phyloP scores from a whole-genome alignment of 805 yeast genomes.

The Ogataea neopini region DNA sequence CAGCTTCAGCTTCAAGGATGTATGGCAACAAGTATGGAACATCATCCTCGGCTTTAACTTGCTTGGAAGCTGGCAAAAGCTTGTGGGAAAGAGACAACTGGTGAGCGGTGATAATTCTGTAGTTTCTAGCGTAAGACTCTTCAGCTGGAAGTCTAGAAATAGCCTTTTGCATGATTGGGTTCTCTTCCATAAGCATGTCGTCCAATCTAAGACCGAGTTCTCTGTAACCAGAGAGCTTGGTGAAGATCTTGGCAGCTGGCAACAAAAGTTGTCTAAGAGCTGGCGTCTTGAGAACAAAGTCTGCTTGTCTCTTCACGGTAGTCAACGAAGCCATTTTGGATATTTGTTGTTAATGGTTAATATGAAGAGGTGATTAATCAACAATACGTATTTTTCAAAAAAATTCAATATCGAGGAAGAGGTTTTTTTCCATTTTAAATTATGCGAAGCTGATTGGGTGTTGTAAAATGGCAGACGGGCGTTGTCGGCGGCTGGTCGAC shows the following conservation, averaged over 20 bases:
- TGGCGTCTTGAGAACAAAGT: slow-evolving; percentile 80
- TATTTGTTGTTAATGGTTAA: neutral
- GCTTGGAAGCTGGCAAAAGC: slow-evolving; percentile 78
- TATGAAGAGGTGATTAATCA: neutral
- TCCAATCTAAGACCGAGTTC: slow-evolving; percentile 89
- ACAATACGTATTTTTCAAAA: neutral
- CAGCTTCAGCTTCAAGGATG: slow-evolving; percentile 92
- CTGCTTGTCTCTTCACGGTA: slow-evolving; percentile 70
- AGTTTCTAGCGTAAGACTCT: slow-evolving; percentile 87
- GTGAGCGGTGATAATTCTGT: slow-evolving; percentile 88
- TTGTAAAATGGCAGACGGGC: slow-evolving; percentile 3
- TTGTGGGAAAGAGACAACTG: slow-evolving; percentile 85
- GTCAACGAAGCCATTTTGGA: slow-evolving; percentile 58
- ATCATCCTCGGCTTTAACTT: slow-evolving; percentile 78
- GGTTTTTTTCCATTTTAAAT: slow-evolving; percentile 17
- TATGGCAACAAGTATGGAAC: slow-evolving; percentile 82
- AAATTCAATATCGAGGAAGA: neutral
- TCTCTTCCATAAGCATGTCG: slow-evolving; percentile 87
- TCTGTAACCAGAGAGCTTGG: slow-evolving; percentile 86
- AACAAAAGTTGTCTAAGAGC: slow-evolving; percentile 69
- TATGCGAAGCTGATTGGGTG: slow-evolving; percentile 21
- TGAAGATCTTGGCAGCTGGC: slow-evolving; percentile 78
- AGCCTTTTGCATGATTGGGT: slow-evolving; percentile 83
- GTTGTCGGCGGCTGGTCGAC: neutral
- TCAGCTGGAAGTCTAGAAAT: slow-evolving; percentile 81